Evolutionary conservation across 2,329 filamentous ascomycete species (phyloP).

Genomic region (Talaromyces sp.): DNA sequence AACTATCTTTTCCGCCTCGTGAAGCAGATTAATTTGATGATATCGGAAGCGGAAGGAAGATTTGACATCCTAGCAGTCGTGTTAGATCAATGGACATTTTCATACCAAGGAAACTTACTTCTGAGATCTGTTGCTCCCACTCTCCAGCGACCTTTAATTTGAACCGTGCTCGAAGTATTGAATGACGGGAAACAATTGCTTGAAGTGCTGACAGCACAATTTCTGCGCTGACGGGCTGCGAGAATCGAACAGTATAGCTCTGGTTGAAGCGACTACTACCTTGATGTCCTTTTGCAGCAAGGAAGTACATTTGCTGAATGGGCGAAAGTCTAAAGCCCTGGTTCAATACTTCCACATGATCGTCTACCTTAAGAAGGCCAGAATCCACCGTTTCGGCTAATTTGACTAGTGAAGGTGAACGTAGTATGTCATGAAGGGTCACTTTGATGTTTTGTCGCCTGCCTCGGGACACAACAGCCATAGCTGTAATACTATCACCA

Average conservation of each 20-base stretch:
- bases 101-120: background rate
- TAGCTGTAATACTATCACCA: conserved; percentile 40
- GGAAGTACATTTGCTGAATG: conserved; percentile 34
- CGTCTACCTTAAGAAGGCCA: conserved; percentile 19
- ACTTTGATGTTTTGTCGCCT: conserved; percentile 34
- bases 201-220: conserved; percentile 27
- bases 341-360: conserved; percentile 26
- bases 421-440: conserved; percentile 34
- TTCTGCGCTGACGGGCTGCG: conserved; percentile 24
- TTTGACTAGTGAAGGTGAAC: conserved; percentile 31
- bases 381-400: conserved; percentile 26
- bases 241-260: conserved; percentile 18
- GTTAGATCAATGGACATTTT: background rate
- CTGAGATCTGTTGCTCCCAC: conserved; percentile 21
- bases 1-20: conserved; percentile 25
- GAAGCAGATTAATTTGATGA: background rate
- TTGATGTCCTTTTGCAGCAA: conserved; percentile 23
- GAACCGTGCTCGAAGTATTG: conserved; percentile 21
- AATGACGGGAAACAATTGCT: conserved; percentile 31
- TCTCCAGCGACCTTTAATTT: background rate
- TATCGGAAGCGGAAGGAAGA: conserved; percentile 23
- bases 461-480: conserved; percentile 38
- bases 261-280: conserved; percentile 21
- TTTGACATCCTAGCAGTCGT: conserved; percentile 23
- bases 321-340: conserved; percentile 33